Base-by-base conservation (phyloP, 805 yeast species). In the Danielozyma ontarioensis region DNA sequence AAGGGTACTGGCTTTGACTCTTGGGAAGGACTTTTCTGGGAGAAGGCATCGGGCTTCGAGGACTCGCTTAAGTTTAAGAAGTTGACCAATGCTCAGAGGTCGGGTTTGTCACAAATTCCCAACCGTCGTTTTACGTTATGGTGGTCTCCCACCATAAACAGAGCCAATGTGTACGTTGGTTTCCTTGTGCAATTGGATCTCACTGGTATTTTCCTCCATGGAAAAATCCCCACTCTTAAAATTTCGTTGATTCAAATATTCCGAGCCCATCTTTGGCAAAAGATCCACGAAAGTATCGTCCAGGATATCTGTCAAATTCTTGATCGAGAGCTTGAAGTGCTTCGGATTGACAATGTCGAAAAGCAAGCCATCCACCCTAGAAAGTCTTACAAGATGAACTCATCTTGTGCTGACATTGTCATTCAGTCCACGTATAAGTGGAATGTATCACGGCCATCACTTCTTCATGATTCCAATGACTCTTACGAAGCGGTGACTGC, bases 21-120 rank as follows among this genome's bases (percentile, higher is more conserved):
- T 6, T 93, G 98, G 98, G 99, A 93, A 63, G 97, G 98, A 4
- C 65, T 93, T 17, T 93, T 93, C 59, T 93, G 99, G 99, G 98
- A 93, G 53, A 89, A 89, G 54, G 95, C 95, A 0, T 80, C 95
- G 17, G 98, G 98, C 0, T 93, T 89, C 55, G 99, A 93, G 57
- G 98, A 93, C 50, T 83, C 96, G 0, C 74, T 93, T 74, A 90
- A 89, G 55, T 85, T 88, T 60, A 88, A 89, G 57, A 93, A 90
- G 54, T 72, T 93, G 46, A 93, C 99, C 1, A 90, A 90, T 59
- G 99, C 99, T 1, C 99, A 93, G 66, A 71, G 98, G 50, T 82
- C 96, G 4, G 99, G 99, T 54, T 72, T 93, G 44, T 85, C 94
- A 51, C 99, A 93, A 62, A 90, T 93, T 50, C 99, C 99, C 3